Base-by-base conservation (phyloP, 768 basidiomycete species). In the Chalciporus pseudorubinellus region DNA sequence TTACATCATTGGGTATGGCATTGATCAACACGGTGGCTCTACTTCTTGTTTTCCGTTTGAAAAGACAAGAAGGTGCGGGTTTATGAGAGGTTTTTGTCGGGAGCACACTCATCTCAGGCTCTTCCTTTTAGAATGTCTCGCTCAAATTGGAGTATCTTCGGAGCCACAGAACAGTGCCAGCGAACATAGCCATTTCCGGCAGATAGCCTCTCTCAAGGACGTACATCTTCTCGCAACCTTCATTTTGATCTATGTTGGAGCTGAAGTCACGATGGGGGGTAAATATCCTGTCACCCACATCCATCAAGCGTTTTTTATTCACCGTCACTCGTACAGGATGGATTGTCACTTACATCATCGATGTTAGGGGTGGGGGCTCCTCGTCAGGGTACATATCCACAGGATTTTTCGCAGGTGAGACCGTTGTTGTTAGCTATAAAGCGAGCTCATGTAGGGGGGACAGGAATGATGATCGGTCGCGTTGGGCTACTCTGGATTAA, bases 1-100 rank as follows among this genome's bases (percentile, higher is more conserved):
- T 74, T 10, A 71, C 72, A 1, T 87, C 89, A 0, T 70, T 92
- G 0, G 86, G 81, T 2, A 61, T 93, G n/a, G 81, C 87, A 0
- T 46, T 83, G 1, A 56, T 74, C 38, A 89, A 87, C 57, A 70
- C 77, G 1, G 36, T 77, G 8, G 42, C 79, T 3, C 68, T 92
- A 2, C 48, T 76, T 3, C 46, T 62, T 7, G 78, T 87, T 18
- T 92, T 93, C 71, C 74, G 79, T 13, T 69, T 85, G 51, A 82
- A 81, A 63, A 76, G 72, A 0, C 85, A 89, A 61, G 84, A 92
- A 59, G 83, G 89, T 84, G 52, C 7, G 1, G 1, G 36, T 9
- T 26, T 26, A n/a, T n/a, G n/a, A n/a, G n/a, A n/a, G n/a, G n/a
- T n/a, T n/a, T n/a, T n/a, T n/a, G n/a, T n/a, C n/a, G n/a, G n/a